Base-by-base conservation (phyloP, 306 rosid species). In the Quercus alba region DNA sequence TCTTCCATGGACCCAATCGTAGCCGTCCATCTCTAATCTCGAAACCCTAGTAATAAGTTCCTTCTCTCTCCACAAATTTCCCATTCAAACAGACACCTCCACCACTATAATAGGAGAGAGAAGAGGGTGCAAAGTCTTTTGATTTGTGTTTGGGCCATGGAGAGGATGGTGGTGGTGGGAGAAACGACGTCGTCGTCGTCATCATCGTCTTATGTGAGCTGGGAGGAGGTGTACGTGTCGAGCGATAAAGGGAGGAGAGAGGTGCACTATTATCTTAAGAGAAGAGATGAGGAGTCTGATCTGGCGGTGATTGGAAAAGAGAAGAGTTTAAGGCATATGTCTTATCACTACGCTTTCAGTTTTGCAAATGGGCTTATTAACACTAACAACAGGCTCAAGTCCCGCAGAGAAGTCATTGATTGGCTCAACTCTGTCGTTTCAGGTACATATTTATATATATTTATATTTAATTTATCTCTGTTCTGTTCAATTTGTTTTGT, bases 301-400 rank as follows among this genome's bases (percentile, higher is more conserved):
- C 97, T 94, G 81, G 97, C 90, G 0, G 90, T 93, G 18, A 74
- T 91, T 0, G 99, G 95, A 4, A 94, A 87, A 77, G 99, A 94
- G 82, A 93, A 85, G 88, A 91, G 89, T 84, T 68, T 84, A 17
- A 82, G 92, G 77, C 93, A 88, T 74, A 86, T 93, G 92, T 83
- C 93, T 10, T 94, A 92, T 83, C 92, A 79, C 72, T 91, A 88
- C 11, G 89, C 89, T 0, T 88, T 9, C 11, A 41, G 46, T 41
- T 41, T 41, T 41, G 46, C 46, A 8, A 41, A 41, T 41, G 46
- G 46, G 46, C 46, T 41, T 8, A 41, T 41, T 41, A 41, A 41
- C 46, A 41, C 46, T 7, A 41, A 41, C 46, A 41, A 74, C 2
- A 94, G 90, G 85, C 97, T 93, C 78, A 93, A 89, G 80, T 93